Evolutionary conservation across 176 grass and related monocot species (phyloP), one percentile per base, ranked within the genome.

Genomic region (Echinochloa phyllopogon): DNA sequence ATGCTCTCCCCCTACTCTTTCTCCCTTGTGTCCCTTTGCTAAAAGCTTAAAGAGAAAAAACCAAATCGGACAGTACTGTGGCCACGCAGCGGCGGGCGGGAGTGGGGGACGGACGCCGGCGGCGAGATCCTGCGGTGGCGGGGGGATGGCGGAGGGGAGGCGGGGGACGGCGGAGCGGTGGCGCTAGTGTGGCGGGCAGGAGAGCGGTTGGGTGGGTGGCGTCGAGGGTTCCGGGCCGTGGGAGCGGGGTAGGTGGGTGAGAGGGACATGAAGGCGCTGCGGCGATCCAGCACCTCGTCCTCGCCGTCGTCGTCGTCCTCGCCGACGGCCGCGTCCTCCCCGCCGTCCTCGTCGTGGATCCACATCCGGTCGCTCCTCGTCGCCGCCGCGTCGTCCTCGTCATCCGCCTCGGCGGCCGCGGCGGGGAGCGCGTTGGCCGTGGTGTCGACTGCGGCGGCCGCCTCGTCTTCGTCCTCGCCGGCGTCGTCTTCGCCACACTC

Each of bases 331-430:
- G 93, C 86, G 3, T 93, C 94, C 12, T 93, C 92, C 75, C 89
- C 96, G 49, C 87, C 96, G 11, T 83, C 88, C 21, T 98, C 93
- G 2, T 94, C 96, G 63, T 94, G 96, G 96, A 91, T 92, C 88
- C 93, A 98, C 82, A 81, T 98, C 87, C 88, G 96, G 65, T 98
- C 93, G 42, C 89, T 98, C 74, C 89, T 98, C 76, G 73, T 89
- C 74, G 89, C 94, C 38, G 89, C 89, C 75, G 90, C 93, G 68
- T 88, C 91, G 6, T 91, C 88, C 0, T 27, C 75, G 4, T 79
- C 89, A 17, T 79, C 85, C 3, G 40, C 79, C 1, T 43, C 83
- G 4, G 8, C 65, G 21, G 49, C 82, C 0, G 79, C 74, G 23
- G 84, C 75, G 27, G 89, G 84, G 50, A 84, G 17, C 84, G 67